Evolutionary conservation across 2,329 filamentous ascomycete species (phyloP).

Genomic region (Didymosphaeria variabile): DNA sequence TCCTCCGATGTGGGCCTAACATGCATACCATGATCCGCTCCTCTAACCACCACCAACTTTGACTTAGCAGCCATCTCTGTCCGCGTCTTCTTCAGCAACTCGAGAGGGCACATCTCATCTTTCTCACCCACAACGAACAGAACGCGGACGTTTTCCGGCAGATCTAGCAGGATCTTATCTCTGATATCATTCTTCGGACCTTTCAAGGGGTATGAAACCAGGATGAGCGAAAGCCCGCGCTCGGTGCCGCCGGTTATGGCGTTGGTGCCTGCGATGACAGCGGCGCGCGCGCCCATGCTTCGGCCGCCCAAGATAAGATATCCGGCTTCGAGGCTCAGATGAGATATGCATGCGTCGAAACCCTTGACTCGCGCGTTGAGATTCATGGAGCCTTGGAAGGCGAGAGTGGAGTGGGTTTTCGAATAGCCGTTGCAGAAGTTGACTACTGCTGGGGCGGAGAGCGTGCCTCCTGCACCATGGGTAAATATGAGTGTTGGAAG

Average conservation of each 20-base stretch:
- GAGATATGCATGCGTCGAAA: constrained; percentile 49
- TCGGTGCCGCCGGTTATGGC: constrained; percentile 6
- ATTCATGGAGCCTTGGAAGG: constrained; percentile 55
- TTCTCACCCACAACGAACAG: constrained; percentile 52
- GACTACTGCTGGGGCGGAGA: constrained; percentile 49
- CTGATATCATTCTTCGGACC: constrained; percentile 47
- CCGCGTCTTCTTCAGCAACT: constrained; percentile 36
- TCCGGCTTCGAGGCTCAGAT: constrained; percentile 18
- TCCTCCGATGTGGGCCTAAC: constrained; percentile 37
- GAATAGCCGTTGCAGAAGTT: constrained; percentile 53
- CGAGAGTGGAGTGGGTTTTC: constrained; percentile 30
- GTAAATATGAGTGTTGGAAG: constrained; percentile 50
- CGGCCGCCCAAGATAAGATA: constrained; percentile 48
- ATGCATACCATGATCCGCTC: constrained; percentile 55
- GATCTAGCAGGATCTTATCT: constrained; percentile 50
- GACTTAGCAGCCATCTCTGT: constrained; percentile 49
- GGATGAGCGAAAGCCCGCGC: constrained; percentile 36
- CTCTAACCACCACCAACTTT: constrained; percentile 48
- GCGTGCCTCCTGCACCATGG: constrained; percentile 56
- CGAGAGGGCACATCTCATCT: constrained; percentile 35
- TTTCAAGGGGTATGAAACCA: constrained; percentile 54
- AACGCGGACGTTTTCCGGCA: constrained; percentile 41
- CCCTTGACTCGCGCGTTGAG: constrained; percentile 48
- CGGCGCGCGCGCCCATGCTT: constrained; percentile 57
- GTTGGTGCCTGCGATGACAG: constrained; percentile 49